phyloP scores from a whole-genome alignment of 306 rosid genomes.

The Hylodesmum podocarpum region DNA sequence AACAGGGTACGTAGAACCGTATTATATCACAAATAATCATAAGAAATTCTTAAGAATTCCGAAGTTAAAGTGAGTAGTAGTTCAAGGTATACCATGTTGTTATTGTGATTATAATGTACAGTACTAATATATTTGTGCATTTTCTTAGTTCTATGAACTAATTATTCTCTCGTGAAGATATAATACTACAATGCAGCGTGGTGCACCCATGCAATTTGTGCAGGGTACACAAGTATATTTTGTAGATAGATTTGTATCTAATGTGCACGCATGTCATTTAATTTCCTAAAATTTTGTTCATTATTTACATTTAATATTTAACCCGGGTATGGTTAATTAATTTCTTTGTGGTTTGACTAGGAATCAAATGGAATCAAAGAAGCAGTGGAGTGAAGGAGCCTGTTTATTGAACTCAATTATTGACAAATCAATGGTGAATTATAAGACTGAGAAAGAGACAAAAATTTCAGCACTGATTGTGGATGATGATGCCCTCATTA shows the following conservation, averaged over 20 bases:
- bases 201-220: background rate
- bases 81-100: background rate
- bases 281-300: background rate
- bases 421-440: background rate
- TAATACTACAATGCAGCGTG: background rate
- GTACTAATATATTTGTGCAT: background rate
- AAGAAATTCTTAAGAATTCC: background rate
- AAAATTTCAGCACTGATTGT: slow-evolving; percentile 6
- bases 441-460: background rate
- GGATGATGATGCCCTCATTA: background rate
- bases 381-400: background rate
- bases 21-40: background rate
- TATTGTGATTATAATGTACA: background rate
- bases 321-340: background rate
- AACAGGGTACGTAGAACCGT: background rate
- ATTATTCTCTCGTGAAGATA: too few species aligned
- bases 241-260: too few species aligned
- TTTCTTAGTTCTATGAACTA: too few species aligned
- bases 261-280: background rate
- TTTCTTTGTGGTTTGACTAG: background rate
- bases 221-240: background rate
- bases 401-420: background rate
- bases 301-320: background rate
- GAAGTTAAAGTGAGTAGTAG: background rate
- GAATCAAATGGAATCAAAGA: background rate